Evolutionary conservation across 2,329 filamentous ascomycete genomes (phyloP).

Genomic region (Hortaea sp.): DNA sequence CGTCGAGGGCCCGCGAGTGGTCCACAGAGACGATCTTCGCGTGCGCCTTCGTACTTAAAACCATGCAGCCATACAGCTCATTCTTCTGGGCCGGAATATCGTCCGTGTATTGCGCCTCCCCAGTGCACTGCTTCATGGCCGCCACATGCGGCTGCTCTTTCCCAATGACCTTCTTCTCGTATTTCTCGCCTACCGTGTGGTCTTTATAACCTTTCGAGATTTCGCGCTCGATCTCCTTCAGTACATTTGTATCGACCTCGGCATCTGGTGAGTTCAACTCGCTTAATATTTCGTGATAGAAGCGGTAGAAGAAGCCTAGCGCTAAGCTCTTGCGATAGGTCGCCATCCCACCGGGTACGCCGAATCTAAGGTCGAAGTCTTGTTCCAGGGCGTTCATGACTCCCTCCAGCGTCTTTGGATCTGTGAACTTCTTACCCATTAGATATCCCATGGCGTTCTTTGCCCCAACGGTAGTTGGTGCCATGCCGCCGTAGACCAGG

Average conservation of each 20-base stretch:
- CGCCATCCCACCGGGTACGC: conserved; percentile 94
- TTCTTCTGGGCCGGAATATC: conserved; percentile 82
- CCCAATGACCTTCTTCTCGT: conserved; percentile 73
- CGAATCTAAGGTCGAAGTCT: conserved; percentile 81
- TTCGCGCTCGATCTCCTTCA: conserved; percentile 74
- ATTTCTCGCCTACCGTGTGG: conserved; percentile 61
- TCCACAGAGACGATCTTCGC: conserved; percentile 76
- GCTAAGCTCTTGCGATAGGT: conserved; percentile 88
- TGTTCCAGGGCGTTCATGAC: conserved; percentile 79
- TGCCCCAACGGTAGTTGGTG: conserved; percentile 78
- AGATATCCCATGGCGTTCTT: conserved; percentile 67
- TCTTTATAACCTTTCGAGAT: conserved; percentile 77
- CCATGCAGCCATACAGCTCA: conserved; percentile 78
- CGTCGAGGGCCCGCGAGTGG: conserved; percentile 61
- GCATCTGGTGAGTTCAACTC: conserved; percentile 40
- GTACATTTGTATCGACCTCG: conserved; percentile 60
- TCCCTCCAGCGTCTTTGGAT: conserved; percentile 75
- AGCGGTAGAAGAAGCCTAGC: conserved; percentile 90
- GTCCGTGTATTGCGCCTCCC: conserved; percentile 92
- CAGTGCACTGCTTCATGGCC: conserved; percentile 85
- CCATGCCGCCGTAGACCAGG: conserved; percentile 92
- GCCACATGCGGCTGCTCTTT: conserved; percentile 81
- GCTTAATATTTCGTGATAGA: conserved; percentile 79
- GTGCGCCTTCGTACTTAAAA: conserved; percentile 79
- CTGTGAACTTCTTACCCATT: conserved; percentile 66